A percentile compares a stretch with the other conserved stretches of the same genome.
Evolutionary conservation across 2,329 filamentous ascomycete species (phyloP).

Genomic region (Didymella sp.): DNA sequence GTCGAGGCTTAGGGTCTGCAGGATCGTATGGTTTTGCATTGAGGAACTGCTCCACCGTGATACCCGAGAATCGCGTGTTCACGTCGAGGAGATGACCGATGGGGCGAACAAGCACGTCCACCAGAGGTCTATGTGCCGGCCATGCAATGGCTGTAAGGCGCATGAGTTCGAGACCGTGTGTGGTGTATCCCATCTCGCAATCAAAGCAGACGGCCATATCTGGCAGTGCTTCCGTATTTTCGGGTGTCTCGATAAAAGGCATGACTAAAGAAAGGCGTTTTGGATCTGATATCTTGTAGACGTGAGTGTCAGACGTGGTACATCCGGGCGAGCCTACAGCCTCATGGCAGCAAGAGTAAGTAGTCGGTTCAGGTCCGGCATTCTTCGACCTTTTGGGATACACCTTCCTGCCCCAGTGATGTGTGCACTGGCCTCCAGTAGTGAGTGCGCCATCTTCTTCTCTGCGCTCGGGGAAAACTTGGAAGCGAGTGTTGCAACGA

Average conservation of each 20-base stretch:
- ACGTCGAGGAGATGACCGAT: slow-evolving; percentile 85
- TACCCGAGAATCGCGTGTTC: slow-evolving; percentile 90
- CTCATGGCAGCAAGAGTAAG: slow-evolving; percentile 81
- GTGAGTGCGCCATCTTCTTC: slow-evolving; percentile 77
- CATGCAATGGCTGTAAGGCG: slow-evolving; percentile 88
- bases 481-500: slow-evolving; percentile 83
- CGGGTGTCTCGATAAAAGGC: slow-evolving; percentile 80
- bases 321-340: slow-evolving; percentile 80
- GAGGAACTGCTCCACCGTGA: slow-evolving; percentile 77
- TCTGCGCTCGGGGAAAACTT: slow-evolving; percentile 87
- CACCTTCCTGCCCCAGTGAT: slow-evolving; percentile 78
- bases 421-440: slow-evolving; percentile 77
- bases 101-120: slow-evolving; percentile 86
- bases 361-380: slow-evolving; percentile 62
- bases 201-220: slow-evolving; percentile 80
- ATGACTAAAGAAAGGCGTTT: slow-evolving; percentile 79
- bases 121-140: slow-evolving; percentile 75
- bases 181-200: slow-evolving; percentile 98
- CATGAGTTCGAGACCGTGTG: slow-evolving; percentile 84
- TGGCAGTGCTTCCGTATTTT: slow-evolving; percentile 57
- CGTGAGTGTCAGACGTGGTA: slow-evolving; percentile 73
- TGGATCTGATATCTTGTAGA: slow-evolving; percentile 82
- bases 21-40: slow-evolving; percentile 60
- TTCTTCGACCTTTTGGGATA: slow-evolving; percentile 59
- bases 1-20: slow-evolving; percentile 30